Percentiles rank a stretch among this genome's conserved stretches.
These are phyloP conservation scores for Fusarium sp. DNA, from an alignment of 2,329 filamentous ascomycete species.

Conservation along the genomic window DNA sequence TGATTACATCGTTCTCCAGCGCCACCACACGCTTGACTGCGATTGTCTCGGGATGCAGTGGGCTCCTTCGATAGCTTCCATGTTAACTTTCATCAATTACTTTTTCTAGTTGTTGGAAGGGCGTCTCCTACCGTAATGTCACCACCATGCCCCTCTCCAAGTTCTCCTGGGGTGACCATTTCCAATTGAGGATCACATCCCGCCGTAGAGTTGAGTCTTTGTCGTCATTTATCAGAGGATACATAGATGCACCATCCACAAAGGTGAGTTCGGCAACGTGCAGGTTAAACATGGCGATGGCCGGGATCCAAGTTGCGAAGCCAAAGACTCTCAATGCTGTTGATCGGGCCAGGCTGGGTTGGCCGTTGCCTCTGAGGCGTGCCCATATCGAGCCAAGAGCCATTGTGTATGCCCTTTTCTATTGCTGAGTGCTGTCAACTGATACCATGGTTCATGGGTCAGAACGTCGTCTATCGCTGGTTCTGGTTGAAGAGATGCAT, in stretches of 20 bases:
- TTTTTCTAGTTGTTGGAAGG: not conserved
- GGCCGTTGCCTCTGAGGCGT: constrained; percentile 43
- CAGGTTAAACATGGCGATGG: constrained; percentile 69
- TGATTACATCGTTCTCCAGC: constrained; percentile 81
- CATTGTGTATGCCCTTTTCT: constrained; percentile 45
- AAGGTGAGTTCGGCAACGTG: constrained; percentile 68
- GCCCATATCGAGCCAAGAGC: constrained; percentile 52
- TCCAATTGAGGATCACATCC: constrained; percentile 69
- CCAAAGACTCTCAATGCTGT: constrained; percentile 62
- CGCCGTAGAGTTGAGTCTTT: constrained; percentile 65
- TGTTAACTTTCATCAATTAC: constrained; percentile 6
- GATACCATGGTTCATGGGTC: constrained; percentile 18
- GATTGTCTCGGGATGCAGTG: constrained; percentile 73
- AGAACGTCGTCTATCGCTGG: constrained; percentile 2
- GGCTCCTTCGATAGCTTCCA: constrained; percentile 65
- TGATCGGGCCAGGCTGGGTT: constrained; percentile 43
- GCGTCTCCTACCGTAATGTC: constrained; percentile 68
- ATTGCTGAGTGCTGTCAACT: not conserved
- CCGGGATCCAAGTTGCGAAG: constrained; percentile 70
- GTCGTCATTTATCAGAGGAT: constrained; percentile 77
- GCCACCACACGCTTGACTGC: constrained; percentile 87
- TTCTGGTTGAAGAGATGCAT: constrained; percentile 13
- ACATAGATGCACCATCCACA: constrained; percentile 77
- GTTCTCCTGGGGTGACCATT: constrained; percentile 66
- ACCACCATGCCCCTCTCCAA: constrained; percentile 80